These are phyloP conservation scores for Prorocentrum cordatum DNA, from an alignment of 169 alveolate species.

Conservation along the genomic window DNA sequence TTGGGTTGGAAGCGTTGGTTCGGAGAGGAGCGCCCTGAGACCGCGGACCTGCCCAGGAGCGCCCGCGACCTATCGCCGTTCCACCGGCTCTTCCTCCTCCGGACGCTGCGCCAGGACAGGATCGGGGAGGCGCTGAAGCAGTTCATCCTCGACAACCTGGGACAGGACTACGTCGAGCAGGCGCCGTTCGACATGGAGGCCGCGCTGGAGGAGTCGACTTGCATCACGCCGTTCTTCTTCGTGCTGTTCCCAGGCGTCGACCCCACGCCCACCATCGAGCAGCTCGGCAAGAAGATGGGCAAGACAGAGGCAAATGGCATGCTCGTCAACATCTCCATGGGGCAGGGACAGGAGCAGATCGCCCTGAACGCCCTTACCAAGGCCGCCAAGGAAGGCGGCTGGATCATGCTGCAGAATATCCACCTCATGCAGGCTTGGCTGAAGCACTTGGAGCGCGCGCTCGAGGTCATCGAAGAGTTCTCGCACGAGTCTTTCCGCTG, in stretches of 20 bases:
- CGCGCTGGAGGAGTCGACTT: conserved; percentile 82
- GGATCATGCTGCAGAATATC: conserved; percentile 91
- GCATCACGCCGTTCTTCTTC: conserved; percentile 89
- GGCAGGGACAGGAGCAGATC: conserved; percentile 86
- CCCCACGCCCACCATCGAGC: conserved; percentile 87
- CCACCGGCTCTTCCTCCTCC: conserved; percentile 86
- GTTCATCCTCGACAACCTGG: conserved; percentile 84
- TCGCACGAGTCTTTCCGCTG: conserved; percentile 83
- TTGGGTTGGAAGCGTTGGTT: conserved; percentile 86
- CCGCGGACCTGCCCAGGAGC: conserved; percentile 88
- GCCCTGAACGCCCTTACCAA: conserved; percentile 88
- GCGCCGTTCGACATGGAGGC: conserved; percentile 75
- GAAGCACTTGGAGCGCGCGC: conserved; percentile 83
- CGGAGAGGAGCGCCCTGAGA: conserved; percentile 91
- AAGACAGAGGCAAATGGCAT: conserved; percentile 80
- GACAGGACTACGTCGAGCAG: conserved; percentile 85
- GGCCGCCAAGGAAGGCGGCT: conserved; percentile 88
- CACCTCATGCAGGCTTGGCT: conserved; percentile 92
- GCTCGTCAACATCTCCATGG: conserved; percentile 92
- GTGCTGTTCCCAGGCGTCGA: conserved; percentile 86
- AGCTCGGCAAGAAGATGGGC: conserved; percentile 58
- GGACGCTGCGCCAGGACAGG: conserved; percentile 93
- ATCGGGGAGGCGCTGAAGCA: conserved; percentile 87
- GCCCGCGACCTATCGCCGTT: conserved; percentile 85
- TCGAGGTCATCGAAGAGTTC: conserved; percentile 80